phyloP scores from a whole-genome alignment of 202 grass and related monocot species.

The Carex sylvatica region DNA sequence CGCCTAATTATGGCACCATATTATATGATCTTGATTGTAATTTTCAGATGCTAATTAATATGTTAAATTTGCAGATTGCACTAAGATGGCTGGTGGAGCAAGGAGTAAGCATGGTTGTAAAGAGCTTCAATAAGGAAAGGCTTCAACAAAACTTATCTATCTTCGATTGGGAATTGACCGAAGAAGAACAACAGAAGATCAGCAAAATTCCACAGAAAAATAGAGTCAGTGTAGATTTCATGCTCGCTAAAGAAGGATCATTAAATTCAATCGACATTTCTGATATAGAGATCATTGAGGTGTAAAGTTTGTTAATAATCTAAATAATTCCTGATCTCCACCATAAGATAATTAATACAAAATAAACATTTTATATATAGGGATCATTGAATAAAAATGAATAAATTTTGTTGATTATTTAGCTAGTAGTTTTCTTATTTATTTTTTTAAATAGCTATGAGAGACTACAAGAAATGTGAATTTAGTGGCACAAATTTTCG shows the following conservation, averaged over 20 bases:
- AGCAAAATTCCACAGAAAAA: conserved; percentile 42
- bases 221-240: not conserved
- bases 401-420: no score
- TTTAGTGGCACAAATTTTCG: no score
- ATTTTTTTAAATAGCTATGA: no score
- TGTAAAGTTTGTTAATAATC: conserved; percentile 3
- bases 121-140: conserved; percentile 46
- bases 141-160: conserved; percentile 39
- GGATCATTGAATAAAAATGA: no score
- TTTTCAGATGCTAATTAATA: no score
- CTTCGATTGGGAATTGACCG: conserved; percentile 53
- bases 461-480: no score
- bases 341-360: no score
- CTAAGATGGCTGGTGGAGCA: conserved; percentile 68
- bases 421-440: no score
- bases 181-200: conserved; percentile 45
- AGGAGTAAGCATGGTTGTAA: conserved; percentile 41
- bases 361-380: no score
- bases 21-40: not conserved
- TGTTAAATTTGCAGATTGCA: conserved; percentile 35
- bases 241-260: conserved; percentile 41
- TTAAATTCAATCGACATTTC: conserved; percentile 33
- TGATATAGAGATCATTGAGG: conserved; percentile 44
- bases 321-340: not conserved
- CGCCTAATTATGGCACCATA: not conserved